A percentile compares a stretch with the other conserved stretches of the same genome.
These are phyloP conservation scores for Potentilla sterilis DNA, from an alignment of 306 rosid genomes.

Conservation along the genomic window DNA sequence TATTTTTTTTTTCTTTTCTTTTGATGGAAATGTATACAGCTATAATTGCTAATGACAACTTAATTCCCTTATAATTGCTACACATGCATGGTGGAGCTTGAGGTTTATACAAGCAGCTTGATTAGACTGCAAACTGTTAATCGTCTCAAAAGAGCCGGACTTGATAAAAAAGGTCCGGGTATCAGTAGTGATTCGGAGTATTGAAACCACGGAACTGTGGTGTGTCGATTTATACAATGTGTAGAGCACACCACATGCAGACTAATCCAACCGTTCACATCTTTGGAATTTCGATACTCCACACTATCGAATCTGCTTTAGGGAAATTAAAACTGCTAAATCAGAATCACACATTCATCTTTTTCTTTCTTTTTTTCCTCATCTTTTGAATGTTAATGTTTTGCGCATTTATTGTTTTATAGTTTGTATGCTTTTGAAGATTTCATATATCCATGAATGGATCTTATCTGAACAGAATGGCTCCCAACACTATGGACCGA, in stretches of 20 bases:
- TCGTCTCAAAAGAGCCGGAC: background rate
- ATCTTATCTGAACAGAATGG: slow-evolving; percentile 6
- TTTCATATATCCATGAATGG: background rate
- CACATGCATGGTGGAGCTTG: slow-evolving; percentile 4
- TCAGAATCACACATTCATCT: background rate
- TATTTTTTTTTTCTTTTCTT: too few relatives aligned
- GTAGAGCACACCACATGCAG: background rate
- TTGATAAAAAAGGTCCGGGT: background rate
- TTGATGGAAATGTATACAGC: background rate
- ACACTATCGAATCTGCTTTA: background rate
- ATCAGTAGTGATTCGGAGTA: background rate
- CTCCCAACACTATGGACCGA: slow-evolving; percentile 16
- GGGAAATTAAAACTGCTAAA: background rate
- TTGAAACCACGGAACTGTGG: background rate
- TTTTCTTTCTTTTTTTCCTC: background rate
- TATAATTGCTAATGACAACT: background rate
- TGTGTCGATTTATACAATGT: background rate
- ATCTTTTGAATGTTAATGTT: background rate
- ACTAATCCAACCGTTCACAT: background rate
- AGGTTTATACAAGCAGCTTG: background rate
- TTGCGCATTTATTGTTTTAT: background rate
- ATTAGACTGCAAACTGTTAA: background rate
- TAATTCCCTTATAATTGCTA: background rate
- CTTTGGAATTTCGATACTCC: background rate
- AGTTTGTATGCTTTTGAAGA: background rate